Evolutionary conservation across 2,329 filamentous ascomycete species (phyloP).

Genomic region (Botrytis squamosa): DNA sequence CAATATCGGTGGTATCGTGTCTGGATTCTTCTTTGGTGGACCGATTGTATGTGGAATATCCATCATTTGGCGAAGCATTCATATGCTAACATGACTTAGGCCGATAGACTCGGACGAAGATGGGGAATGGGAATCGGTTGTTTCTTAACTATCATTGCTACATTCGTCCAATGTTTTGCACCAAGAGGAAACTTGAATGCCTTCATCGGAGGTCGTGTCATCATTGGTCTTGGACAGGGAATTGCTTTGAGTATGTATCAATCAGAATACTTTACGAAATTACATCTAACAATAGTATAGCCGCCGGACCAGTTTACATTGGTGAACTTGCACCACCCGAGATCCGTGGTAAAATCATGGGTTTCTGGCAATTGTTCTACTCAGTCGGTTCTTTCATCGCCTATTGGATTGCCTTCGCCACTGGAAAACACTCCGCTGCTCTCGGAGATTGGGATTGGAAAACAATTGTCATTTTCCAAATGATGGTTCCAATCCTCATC

Average conservation of each 20-base stretch:
- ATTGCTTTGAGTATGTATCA: slow-evolving; percentile 56
- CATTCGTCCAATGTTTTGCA: slow-evolving; percentile 66
- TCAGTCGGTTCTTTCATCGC: slow-evolving; percentile 49
- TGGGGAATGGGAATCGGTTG: slow-evolving; percentile 65
- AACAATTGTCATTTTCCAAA: slow-evolving; percentile 70
- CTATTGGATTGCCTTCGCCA: slow-evolving; percentile 34
- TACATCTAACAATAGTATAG: background rate
- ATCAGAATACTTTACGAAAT: background rate
- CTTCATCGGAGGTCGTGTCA: slow-evolving; percentile 67
- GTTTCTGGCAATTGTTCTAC: slow-evolving; percentile 69
- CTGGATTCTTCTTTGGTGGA: slow-evolving; percentile 66
- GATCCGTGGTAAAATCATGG: slow-evolving; percentile 67
- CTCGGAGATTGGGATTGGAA: slow-evolving; percentile 70
- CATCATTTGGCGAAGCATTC: background rate
- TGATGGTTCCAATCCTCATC: slow-evolving; percentile 64
- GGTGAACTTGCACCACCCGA: slow-evolving; percentile 64
- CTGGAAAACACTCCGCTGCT: slow-evolving; percentile 25
- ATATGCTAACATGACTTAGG: slow-evolving; percentile 24
- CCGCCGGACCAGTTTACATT: slow-evolving; percentile 64
- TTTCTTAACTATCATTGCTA: slow-evolving; percentile 63
- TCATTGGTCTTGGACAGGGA: slow-evolving; percentile 69
- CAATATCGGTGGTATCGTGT: slow-evolving; percentile 67
- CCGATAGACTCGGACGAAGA: slow-evolving; percentile 62
- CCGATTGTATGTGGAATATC: slow-evolving; percentile 41
- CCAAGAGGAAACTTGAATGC: slow-evolving; percentile 59